Percentiles rank a stretch among this genome's conserved stretches.
Evolutionary conservation across 148 eudicot genomes (phyloP).

Genomic region (Pouteria glomerata): DNA sequence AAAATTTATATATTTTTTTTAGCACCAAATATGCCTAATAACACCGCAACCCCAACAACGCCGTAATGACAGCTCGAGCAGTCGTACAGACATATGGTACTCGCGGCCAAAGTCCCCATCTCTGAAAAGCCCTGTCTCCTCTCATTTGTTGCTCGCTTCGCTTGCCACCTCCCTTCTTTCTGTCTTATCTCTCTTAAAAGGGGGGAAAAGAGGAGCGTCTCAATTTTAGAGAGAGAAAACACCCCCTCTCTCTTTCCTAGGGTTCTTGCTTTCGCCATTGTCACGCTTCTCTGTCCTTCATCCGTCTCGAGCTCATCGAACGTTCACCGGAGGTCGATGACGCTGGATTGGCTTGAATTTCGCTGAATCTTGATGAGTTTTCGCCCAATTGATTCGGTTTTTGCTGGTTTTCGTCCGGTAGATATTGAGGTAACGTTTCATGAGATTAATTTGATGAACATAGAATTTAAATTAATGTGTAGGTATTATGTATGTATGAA

Average conservation of each 20-base stretch:
- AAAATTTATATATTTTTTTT: too few relatives aligned
- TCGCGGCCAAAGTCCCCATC: neutral
- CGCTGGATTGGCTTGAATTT: neutral
- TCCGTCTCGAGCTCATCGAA: neutral
- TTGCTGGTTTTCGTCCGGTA: neutral
- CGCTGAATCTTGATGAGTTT: slow-evolving; percentile 2
- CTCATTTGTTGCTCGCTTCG: neutral
- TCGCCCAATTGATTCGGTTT: slow-evolving; percentile 5
- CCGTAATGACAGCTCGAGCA: neutral
- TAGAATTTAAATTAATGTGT: neutral
- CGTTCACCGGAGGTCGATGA: neutral
- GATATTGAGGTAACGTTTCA: slow-evolving; percentile 10
- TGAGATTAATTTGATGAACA: neutral
- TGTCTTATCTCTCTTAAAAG: slow-evolving; percentile 5
- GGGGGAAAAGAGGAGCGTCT: neutral
- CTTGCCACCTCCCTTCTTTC: slow-evolving; percentile 1
- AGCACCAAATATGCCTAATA: too few relatives aligned
- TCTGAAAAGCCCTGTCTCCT: neutral
- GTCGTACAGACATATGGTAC: neutral
- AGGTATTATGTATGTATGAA: neutral
- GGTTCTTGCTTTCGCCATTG: slow-evolving; percentile 5
- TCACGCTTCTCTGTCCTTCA: neutral
- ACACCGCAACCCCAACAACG: too few relatives aligned
- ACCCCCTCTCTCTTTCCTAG: slow-evolving; percentile 6
- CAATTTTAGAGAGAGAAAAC: neutral